phyloP scores from a whole-genome alignment of 2,329 filamentous ascomycete species.

The Colletotrichum scovillei region DNA sequence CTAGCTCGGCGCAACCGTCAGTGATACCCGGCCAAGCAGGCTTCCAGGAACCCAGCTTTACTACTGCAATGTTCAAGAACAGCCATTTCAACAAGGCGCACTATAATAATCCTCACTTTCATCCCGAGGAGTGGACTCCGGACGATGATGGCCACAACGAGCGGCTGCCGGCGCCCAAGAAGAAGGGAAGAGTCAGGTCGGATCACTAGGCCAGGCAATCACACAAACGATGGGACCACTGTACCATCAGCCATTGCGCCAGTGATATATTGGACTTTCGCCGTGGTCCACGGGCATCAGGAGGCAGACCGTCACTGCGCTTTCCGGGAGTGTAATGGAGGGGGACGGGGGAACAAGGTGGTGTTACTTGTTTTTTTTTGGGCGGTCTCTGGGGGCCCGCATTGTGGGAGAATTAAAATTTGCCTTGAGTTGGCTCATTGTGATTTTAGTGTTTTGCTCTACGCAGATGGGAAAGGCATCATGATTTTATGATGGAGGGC shows the following conservation, averaged over 20 bases:
- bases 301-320: not conserved
- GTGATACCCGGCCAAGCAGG: constrained; percentile 38
- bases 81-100: constrained; percentile 75
- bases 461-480: constrained; percentile 13
- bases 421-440: not conserved
- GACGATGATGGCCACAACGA: constrained; percentile 47
- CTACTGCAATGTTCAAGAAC: constrained; percentile 72
- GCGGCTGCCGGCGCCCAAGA: constrained; percentile 18
- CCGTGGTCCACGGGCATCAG: not conserved
- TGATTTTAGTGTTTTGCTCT: constrained; percentile 1
- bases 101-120: constrained; percentile 70
- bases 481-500: constrained; percentile 30
- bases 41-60: constrained; percentile 59
- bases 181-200: constrained; percentile 25
- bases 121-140: constrained; percentile 57
- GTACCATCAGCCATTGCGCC: constrained; percentile 4
- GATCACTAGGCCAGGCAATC: constrained; percentile 17
- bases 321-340: not conserved
- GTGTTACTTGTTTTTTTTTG: not conserved
- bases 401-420: constrained; percentile 15
- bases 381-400: not conserved
- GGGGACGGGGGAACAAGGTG: not conserved
- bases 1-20: constrained; percentile 37
- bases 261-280: not conserved
- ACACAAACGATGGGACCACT: constrained; percentile 12